phyloP scores from a whole-genome alignment of 2,329 filamentous ascomycete genomes.

The Arthroderma uncinatum region DNA sequence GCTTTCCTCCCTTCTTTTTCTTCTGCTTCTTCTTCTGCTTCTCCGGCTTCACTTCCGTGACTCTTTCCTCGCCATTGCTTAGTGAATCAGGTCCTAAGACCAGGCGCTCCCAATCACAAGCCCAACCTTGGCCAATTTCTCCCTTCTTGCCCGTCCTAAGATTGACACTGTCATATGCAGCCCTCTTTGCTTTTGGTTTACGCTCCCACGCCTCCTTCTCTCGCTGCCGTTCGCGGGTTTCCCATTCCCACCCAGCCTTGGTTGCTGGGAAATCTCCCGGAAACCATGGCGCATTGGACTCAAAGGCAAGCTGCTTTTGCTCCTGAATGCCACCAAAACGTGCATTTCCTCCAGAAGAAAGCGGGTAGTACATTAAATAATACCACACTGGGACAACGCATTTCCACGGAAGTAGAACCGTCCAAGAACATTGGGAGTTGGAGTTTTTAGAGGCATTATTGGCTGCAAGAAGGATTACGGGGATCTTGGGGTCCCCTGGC shows the following conservation, averaged over 20 bases:
- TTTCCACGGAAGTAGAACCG: slow-evolving; percentile 77
- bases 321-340: slow-evolving; percentile 74
- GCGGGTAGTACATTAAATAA: slow-evolving; percentile 66
- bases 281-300: slow-evolving; percentile 68
- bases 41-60: not conserved
- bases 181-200: slow-evolving; percentile 69
- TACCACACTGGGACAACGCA: slow-evolving; percentile 81
- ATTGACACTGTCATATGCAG: slow-evolving; percentile 62
- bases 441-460: slow-evolving; percentile 32
- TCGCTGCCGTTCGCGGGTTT: slow-evolving; percentile 51
- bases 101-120: slow-evolving; percentile 72
- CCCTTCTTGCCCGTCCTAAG: slow-evolving; percentile 64
- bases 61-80: not conserved
- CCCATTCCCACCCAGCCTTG: slow-evolving; percentile 66
- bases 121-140: slow-evolving; percentile 70
- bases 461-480: slow-evolving; percentile 58
- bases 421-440: slow-evolving; percentile 62
- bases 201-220: slow-evolving; percentile 59
- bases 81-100: slow-evolving; percentile 31
- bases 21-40: not conserved
- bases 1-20: not conserved
- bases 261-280: slow-evolving; percentile 76
- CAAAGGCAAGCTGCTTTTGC: slow-evolving; percentile 67
- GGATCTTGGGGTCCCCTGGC: slow-evolving; percentile 61
- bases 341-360: slow-evolving; percentile 68